phyloP scores from a whole-genome alignment of 192 early-diverging fungal species.

The Coemansia sp. region DNA sequence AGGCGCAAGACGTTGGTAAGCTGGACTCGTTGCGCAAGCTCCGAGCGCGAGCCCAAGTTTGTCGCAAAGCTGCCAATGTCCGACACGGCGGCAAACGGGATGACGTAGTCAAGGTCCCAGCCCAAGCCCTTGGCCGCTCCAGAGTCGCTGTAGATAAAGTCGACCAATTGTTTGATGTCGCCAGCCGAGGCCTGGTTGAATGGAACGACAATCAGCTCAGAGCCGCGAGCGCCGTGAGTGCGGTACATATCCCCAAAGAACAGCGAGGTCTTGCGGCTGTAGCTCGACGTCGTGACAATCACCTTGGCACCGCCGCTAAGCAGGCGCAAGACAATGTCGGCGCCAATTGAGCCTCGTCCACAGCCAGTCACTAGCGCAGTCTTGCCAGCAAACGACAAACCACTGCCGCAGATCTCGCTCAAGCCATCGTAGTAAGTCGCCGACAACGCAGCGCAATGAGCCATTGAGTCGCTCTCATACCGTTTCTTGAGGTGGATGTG shows the following conservation, averaged over 20 bases:
- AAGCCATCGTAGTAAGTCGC: constrained; percentile 77
- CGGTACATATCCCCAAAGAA: constrained; percentile 92
- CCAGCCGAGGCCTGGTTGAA: constrained; percentile 91
- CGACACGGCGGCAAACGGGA: constrained; percentile 95
- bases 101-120: constrained; percentile 94
- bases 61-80: constrained; percentile 88
- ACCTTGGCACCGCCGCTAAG: constrained; percentile 91
- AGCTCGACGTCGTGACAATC: constrained; percentile 88
- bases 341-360: constrained; percentile 88
- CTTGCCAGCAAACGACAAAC: constrained; percentile 82
- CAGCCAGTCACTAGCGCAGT: constrained; percentile 88
- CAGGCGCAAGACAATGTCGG: constrained; percentile 82
- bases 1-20: constrained; percentile 90
- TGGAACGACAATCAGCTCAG: constrained; percentile 84
- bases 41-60: constrained; percentile 82
- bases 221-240: constrained; percentile 84
- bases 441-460: constrained; percentile 70
- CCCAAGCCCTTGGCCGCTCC: constrained; percentile 61
- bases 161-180: constrained; percentile 79
- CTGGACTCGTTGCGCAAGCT: constrained; percentile 94
- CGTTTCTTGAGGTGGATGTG: constrained; percentile 10
- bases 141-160: constrained; percentile 83
- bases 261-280: constrained; percentile 73
- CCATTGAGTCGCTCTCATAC: constrained; percentile 49
- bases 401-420: constrained; percentile 69